A percentile compares a stretch with the other conserved stretches of the same genome.
Conservation (phyloP, 306 rosid genomes). For the Begonia peltatifolia region DNA sequence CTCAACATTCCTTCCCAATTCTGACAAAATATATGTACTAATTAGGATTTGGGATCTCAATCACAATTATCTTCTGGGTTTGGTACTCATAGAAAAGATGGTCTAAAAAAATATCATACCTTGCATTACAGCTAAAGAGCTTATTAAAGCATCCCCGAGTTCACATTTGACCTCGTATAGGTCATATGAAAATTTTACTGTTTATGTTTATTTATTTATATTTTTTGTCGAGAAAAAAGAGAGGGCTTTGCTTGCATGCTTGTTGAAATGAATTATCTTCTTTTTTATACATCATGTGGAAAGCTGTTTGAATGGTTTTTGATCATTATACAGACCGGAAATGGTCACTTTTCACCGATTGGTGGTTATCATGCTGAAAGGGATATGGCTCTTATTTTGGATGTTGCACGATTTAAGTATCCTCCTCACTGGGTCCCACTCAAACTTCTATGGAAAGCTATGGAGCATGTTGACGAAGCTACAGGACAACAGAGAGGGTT, state of each 20-base stretch:
- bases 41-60: too few species aligned
- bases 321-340: constrained; percentile 53
- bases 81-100: too few species aligned
- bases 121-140: too few species aligned
- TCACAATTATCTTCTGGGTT: too few species aligned
- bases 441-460: constrained; percentile 76
- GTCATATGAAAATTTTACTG: too few species aligned
- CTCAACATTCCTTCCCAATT: neutral
- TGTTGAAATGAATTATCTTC: neutral
- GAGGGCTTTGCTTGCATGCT: neutral
- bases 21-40: too few species aligned
- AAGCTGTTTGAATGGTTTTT: neutral
- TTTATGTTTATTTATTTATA: too few species aligned
- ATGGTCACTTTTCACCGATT: constrained; percentile 93
- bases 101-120: too few species aligned
- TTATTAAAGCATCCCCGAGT: too few species aligned
- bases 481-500: constrained; percentile 71
- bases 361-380: constrained; percentile 78
- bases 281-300: neutral
- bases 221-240: too few species aligned
- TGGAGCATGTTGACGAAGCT: constrained; percentile 47
- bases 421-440: constrained; percentile 99
- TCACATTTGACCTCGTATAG: too few species aligned
- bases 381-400: constrained; percentile 87
- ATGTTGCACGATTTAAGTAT: constrained; percentile 92